Evolutionary conservation across 257 asterid species (phyloP).

Genomic region (Petrea volubilis): DNA sequence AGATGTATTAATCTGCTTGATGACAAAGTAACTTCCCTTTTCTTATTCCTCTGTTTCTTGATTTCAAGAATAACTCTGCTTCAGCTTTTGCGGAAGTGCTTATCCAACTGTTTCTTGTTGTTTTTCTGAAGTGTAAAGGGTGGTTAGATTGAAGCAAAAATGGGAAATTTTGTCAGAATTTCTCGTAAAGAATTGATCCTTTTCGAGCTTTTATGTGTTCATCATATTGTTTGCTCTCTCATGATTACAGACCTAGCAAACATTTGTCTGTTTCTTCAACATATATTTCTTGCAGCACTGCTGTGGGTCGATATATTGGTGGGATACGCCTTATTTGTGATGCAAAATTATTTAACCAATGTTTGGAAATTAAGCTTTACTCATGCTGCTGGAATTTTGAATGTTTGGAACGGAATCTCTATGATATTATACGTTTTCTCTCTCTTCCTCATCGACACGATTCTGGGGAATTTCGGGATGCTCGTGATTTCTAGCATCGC

Average conservation of each 20-base stretch:
- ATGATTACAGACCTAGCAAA: background rate
- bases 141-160: constrained; percentile 2
- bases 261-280: background rate
- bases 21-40: background rate
- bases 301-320: too few species aligned
- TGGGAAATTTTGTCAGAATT: constrained; percentile 42
- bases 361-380: constrained; percentile 64
- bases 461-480: constrained; percentile 40
- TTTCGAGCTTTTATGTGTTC: too few species aligned
- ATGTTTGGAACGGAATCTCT: constrained; percentile 47
- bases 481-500: constrained; percentile 54
- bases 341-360: constrained; percentile 62
- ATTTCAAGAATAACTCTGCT: background rate
- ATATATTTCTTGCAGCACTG: too few species aligned
- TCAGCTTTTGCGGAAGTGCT: background rate
- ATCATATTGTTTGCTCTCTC: too few species aligned
- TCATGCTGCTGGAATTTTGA: constrained; percentile 56
- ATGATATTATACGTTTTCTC: constrained; percentile 38
- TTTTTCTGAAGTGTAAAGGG: background rate
- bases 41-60: background rate
- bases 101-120: background rate
- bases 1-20: background rate
- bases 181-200: too few species aligned
- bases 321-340: constrained; percentile 45
- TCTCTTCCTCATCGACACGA: constrained; percentile 38